phyloP scores from a whole-genome alignment of 148 eudicot species.

The Fagopyrum esculentum region DNA sequence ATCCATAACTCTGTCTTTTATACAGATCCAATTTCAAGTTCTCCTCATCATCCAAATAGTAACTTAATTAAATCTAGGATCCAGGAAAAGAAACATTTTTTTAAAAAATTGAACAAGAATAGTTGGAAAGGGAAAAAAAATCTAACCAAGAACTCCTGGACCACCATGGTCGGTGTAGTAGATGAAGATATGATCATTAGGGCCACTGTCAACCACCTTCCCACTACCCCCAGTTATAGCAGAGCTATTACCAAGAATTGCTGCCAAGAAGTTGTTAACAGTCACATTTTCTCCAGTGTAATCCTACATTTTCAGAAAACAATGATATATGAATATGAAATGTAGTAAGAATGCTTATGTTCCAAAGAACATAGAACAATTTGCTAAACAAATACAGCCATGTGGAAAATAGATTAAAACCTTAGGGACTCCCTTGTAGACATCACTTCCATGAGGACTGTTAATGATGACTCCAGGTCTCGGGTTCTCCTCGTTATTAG shows the following conservation, averaged over 20 bases:
- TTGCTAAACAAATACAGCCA: neutral
- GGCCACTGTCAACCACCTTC: conserved; percentile 42
- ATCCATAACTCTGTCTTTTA: neutral
- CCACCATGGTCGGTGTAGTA: conserved; percentile 43
- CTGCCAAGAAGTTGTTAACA: conserved; percentile 38
- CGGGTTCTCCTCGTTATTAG: conserved; percentile 35
- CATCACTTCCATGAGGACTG: conserved; percentile 34
- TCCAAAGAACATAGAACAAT: neutral
- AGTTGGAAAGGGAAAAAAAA: neutral
- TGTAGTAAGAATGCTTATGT: no score
- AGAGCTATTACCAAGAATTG: conserved; percentile 29
- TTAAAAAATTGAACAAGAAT: neutral
- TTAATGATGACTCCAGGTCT: conserved; percentile 37
- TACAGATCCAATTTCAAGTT: neutral
- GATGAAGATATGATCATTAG: conserved; percentile 38
- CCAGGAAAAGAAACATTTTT: neutral
- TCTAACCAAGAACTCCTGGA: conserved; percentile 40
- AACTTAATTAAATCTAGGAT: neutral
- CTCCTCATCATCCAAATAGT: neutral
- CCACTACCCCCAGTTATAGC: conserved; percentile 41
- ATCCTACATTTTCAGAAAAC: conserved; percentile 21
- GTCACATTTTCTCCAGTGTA: conserved; percentile 37
- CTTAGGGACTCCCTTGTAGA: conserved; percentile 46
- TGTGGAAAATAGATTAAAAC: conserved; percentile 14
- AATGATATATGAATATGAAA: neutral